phyloP scores from a whole-genome alignment of 75 land plant species.

The Sequoia sempervirens region DNA sequence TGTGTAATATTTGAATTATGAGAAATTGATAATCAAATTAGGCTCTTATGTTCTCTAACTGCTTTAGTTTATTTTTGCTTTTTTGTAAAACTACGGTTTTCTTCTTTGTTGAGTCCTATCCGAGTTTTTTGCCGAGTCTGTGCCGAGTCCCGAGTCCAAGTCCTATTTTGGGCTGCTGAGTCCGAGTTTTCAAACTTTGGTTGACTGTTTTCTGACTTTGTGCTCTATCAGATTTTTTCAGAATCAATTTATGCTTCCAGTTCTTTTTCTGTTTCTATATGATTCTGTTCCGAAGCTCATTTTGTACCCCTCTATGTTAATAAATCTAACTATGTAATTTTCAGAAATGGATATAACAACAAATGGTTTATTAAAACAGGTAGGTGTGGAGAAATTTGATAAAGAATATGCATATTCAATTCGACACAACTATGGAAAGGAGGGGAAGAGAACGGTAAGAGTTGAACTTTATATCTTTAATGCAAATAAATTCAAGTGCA shows the following conservation, averaged over 20 bases:
- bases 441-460: slow-evolving; percentile 85
- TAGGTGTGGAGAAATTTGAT: slow-evolving; percentile 88
- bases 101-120: too few species aligned
- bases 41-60: too few species aligned
- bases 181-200: too few species aligned
- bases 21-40: too few species aligned
- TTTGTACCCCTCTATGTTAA: background rate
- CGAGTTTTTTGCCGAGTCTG: too few species aligned
- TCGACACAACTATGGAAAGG: slow-evolving; percentile 95
- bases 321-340: background rate
- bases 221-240: background rate
- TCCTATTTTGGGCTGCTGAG: too few species aligned
- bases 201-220: background rate
- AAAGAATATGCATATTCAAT: slow-evolving; percentile 92
- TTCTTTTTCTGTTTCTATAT: background rate
- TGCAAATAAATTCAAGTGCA: background rate
- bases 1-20: too few species aligned
- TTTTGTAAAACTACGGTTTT: too few species aligned
- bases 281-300: background rate
- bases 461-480: background rate
- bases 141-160: too few species aligned
- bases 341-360: background rate
- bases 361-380: slow-evolving; percentile 24
- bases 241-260: background rate
- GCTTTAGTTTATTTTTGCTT: too few species aligned